A percentile compares a stretch with the other conserved stretches of the same genome.
Conservation (phyloP, 371 early-diverging fungal species). For the Actinomortierella ambigua region DNA sequence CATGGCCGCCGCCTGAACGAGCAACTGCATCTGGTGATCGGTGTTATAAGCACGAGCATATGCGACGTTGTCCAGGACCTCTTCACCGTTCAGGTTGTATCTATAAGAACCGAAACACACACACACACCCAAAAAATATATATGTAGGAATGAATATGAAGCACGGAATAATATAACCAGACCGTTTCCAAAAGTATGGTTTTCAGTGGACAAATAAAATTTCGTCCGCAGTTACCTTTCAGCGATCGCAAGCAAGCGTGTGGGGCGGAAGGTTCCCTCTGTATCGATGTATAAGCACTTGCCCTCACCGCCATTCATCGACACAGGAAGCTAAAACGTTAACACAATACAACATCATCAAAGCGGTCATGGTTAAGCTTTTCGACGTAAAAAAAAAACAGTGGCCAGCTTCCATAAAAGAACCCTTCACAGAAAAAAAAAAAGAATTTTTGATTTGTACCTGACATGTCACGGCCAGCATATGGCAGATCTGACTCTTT, state of each 20-base stretch:
- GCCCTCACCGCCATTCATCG: constrained; percentile 95
- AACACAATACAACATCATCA: constrained; percentile 4
- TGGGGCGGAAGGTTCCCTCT: constrained; percentile 99
- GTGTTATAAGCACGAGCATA: constrained; percentile 98
- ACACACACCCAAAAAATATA: background rate
- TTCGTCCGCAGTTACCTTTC: constrained; percentile 63
- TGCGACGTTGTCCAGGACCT: constrained; percentile 95
- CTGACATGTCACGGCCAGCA: constrained; percentile 98
- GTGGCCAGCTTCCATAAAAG: background rate
- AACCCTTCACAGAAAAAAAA: background rate
- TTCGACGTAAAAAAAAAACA: background rate
- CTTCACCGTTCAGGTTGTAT: constrained; percentile 87
- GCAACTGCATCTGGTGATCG: constrained; percentile 94
- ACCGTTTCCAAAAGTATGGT: background rate
- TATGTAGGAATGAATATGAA: too few species aligned
- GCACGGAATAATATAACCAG: background rate
- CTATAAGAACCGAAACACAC: constrained; percentile 19
- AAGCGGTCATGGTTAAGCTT: too few species aligned
- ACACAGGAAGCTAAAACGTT: constrained; percentile 70
- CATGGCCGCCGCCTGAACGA: constrained; percentile 95
- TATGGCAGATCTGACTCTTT: constrained; percentile 99
- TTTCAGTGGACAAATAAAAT: background rate
- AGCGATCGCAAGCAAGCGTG: constrained; percentile 90
- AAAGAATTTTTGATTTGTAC: constrained; percentile 45
- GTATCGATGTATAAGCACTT: constrained; percentile 99